A percentile compares a stretch with the other conserved stretches of the same genome.
Evolutionary conservation across 106 monocot genomes (phyloP).

Genomic region (Dioscorea zingiberensis): DNA sequence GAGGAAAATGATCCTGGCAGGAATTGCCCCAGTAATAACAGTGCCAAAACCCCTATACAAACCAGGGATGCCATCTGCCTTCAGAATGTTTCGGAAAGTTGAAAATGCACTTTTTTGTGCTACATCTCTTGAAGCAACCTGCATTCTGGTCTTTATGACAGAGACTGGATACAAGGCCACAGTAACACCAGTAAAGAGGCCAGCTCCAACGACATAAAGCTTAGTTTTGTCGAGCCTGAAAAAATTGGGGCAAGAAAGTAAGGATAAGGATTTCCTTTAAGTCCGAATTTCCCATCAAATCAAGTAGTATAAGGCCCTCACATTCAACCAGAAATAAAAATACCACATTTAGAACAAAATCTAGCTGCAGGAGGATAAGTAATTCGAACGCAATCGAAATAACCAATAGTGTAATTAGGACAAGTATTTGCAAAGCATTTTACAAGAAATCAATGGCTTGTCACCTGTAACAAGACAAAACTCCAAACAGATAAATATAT

Average conservation of each 20-base stretch:
- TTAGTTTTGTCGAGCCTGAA: slow-evolving; percentile 97
- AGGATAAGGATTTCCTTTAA: no score
- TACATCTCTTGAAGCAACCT: slow-evolving; percentile 82
- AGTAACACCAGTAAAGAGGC: slow-evolving; percentile 85
- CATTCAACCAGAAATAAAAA: not conserved
- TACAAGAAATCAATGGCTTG: no score
- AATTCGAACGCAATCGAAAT: no score
- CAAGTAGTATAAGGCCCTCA: no score
- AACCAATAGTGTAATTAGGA: no score
- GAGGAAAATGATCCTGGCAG: slow-evolving; percentile 91
- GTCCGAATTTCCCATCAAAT: no score
- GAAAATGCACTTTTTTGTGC: slow-evolving; percentile 67
- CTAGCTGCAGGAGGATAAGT: no score
- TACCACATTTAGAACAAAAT: not conserved
- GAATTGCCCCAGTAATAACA: slow-evolving; percentile 86
- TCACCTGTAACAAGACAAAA: no score
- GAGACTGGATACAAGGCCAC: slow-evolving; percentile 85
- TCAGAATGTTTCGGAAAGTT: slow-evolving; percentile 71
- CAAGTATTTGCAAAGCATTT: no score
- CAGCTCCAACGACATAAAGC: slow-evolving; percentile 87
- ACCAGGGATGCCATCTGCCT: slow-evolving; percentile 78
- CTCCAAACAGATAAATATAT: no score
- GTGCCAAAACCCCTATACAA: slow-evolving; percentile 95
- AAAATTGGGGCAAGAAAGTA: not conserved
- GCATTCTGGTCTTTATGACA: slow-evolving; percentile 96